These are phyloP conservation scores for Erucastrum elatum DNA, from an alignment of 345 rosid species.

Conservation along the genomic window DNA sequence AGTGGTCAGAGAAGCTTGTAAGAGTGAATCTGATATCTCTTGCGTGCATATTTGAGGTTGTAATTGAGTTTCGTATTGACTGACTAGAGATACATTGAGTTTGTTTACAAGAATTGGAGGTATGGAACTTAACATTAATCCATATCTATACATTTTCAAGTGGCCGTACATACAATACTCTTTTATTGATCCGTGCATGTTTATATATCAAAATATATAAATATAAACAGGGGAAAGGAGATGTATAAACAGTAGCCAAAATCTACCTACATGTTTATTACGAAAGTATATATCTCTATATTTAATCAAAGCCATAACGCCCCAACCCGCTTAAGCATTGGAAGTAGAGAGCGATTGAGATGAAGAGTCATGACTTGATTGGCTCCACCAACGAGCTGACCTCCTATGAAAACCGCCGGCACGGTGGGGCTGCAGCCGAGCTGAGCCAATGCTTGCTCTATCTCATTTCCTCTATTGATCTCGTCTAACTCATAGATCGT, in stretches of 20 bases:
- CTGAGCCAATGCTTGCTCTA: slow-evolving; percentile 70
- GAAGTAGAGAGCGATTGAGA: slow-evolving; percentile 68
- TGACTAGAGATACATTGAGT: too few relatives aligned
- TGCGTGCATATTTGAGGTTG: too few relatives aligned
- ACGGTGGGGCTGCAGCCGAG: slow-evolving; percentile 67
- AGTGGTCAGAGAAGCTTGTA: too few relatives aligned
- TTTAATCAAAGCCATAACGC: slow-evolving; percentile 37
- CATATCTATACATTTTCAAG: neutral
- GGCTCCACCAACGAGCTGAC: slow-evolving; percentile 83
- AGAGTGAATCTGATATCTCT: too few relatives aligned
- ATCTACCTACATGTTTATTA: neutral
- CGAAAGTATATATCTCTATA: neutral
- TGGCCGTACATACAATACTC: neutral
- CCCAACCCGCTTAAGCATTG: slow-evolving; percentile 63
- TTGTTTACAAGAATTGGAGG: too few relatives aligned
- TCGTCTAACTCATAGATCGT: slow-evolving; percentile 68
- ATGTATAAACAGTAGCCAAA: neutral
- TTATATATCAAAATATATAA: neutral
- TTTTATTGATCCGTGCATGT: neutral
- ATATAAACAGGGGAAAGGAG: neutral
- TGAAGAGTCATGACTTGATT: slow-evolving; percentile 80
- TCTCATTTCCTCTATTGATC: slow-evolving; percentile 59
- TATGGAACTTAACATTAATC: neutral
- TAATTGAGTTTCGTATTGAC: too few relatives aligned
- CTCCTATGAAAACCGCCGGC: slow-evolving; percentile 78